A percentile compares a stretch with the other conserved stretches of the same genome.
phyloP scores from a whole-genome alignment of 2,329 filamentous ascomycete species.

The Colletotrichum camelliae region DNA sequence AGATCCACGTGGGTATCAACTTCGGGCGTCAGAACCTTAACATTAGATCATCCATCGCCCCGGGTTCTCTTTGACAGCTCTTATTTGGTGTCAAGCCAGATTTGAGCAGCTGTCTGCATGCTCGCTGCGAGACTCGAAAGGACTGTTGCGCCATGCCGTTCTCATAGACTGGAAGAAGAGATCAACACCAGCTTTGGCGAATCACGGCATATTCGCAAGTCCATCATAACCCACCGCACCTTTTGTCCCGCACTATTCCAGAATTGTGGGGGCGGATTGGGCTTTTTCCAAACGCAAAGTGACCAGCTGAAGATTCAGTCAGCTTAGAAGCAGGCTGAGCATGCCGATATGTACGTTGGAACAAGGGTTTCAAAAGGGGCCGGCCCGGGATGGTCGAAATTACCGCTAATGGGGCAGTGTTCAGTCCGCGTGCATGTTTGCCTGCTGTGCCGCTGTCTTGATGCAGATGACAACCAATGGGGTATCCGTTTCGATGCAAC shows the following conservation, averaged over 20 bases:
- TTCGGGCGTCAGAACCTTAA: background rate
- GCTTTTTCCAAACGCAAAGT: background rate
- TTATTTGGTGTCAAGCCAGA: background rate
- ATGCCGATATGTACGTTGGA: background rate
- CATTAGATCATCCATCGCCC: background rate
- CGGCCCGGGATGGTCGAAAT: rapidly evolving
- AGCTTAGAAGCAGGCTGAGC: background rate
- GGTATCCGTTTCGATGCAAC: background rate
- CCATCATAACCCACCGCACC: background rate
- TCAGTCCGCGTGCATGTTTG: background rate
- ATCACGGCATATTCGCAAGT: background rate
- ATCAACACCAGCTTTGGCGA: background rate
- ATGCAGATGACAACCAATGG: background rate
- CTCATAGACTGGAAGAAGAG: background rate
- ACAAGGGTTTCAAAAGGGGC: background rate
- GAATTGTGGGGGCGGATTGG: background rate
- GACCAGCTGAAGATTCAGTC: rapidly evolving
- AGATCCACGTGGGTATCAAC: background rate
- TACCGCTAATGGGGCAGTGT: background rate
- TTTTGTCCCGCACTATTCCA: background rate
- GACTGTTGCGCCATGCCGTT: background rate
- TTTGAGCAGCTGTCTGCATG: background rate
- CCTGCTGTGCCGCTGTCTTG: background rate
- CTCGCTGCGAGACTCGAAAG: background rate
- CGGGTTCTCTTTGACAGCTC: background rate